These are phyloP conservation scores for Melampsora allii-populina DNA, from an alignment of 1,284 basidiomycete genomes.

Conservation along the genomic window DNA sequence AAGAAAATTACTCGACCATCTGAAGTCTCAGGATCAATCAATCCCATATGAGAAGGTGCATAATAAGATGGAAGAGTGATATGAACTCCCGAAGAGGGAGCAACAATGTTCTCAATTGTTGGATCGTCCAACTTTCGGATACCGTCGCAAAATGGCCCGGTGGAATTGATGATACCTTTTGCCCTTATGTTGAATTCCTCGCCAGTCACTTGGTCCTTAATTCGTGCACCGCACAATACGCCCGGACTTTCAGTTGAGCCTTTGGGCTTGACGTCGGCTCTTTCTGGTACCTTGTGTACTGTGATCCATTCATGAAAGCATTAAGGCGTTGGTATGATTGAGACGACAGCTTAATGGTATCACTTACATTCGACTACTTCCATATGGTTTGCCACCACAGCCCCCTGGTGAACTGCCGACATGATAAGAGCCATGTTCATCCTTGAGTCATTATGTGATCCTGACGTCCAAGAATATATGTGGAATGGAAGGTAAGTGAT, in stretches of 20 bases:
- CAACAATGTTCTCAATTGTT: constrained; percentile 76
- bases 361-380: constrained; percentile 64
- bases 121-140: constrained; percentile 84
- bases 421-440: constrained; percentile 95
- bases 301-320: neutral
- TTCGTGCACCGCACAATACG: constrained; percentile 70
- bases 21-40: constrained; percentile 90
- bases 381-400: constrained; percentile 82
- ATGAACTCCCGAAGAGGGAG: constrained; percentile 88
- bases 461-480: constrained; percentile 53
- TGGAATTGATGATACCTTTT: constrained; percentile 93
- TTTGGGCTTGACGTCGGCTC: constrained; percentile 49
- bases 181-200: constrained; percentile 77
- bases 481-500: neutral
- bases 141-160: constrained; percentile 87
- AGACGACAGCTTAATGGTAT: neutral
- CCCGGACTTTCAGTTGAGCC: constrained; percentile 37
- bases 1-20: constrained; percentile 99
- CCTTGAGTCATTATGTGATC: constrained; percentile 95
- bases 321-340: neutral
- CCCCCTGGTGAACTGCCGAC: constrained; percentile 91
- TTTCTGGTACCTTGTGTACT: constrained; percentile 64
- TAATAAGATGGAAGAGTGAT: constrained; percentile 98
- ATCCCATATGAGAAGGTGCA: constrained; percentile 88
- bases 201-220: constrained; percentile 79